Evolutionary conservation across 1,139 yeast genomes (phyloP).

Genomic region (Pichia sp.): DNA sequence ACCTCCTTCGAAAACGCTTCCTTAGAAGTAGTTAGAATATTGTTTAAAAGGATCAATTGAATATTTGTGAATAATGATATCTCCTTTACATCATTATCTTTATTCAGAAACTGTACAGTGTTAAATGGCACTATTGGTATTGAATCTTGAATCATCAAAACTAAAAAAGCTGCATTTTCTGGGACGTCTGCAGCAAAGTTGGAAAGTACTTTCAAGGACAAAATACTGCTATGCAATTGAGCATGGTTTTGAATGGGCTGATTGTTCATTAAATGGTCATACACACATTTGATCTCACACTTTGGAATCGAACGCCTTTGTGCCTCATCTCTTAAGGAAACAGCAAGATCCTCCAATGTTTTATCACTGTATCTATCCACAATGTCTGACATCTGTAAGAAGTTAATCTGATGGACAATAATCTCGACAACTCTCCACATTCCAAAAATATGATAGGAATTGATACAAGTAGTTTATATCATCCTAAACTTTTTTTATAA

Average conservation of each 20-base stretch:
- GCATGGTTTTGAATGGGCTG: background rate
- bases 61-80: constrained; percentile 1
- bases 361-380: background rate
- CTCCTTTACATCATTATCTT: background rate
- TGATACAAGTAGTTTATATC: no score
- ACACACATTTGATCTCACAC: constrained; percentile 9
- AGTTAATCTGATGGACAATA: background rate
- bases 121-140: constrained; percentile 3
- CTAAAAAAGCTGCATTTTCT: constrained; percentile 13
- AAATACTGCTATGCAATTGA: background rate
- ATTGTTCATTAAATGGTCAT: background rate
- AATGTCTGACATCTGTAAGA: background rate
- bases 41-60: constrained; percentile 14
- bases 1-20: background rate
- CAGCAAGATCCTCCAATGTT: constrained; percentile 14
- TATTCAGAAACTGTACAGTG: background rate
- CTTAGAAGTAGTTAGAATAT: constrained; percentile 12
- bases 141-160: background rate
- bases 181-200: constrained; percentile 26
- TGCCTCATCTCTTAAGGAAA: constrained; percentile 8
- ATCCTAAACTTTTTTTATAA: no score
- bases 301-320: constrained; percentile 6
- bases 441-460: no score
- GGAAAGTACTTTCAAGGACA: constrained; percentile 17
- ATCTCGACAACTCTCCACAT: no score